Evolutionary conservation across 257 asterid genomes (phyloP).

Genomic region (Perilla frutescens): DNA sequence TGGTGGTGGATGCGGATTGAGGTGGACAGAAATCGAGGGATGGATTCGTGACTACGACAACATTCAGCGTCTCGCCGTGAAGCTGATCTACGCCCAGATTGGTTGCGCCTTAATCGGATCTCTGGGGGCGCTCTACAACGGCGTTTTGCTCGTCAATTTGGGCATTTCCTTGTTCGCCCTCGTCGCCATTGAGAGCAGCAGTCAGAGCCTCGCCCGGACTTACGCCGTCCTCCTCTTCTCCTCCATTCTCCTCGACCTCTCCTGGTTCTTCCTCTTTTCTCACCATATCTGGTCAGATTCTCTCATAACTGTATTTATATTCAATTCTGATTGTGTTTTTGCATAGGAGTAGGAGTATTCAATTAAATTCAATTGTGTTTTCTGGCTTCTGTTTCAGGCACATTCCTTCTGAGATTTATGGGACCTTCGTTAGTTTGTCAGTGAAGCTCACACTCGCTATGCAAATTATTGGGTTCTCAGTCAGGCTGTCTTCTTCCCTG

Average conservation of each 20-base stretch:
- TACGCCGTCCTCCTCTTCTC: slow-evolving; percentile 81
- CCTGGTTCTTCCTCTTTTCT: slow-evolving; percentile 82
- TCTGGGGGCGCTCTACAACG: slow-evolving; percentile 83
- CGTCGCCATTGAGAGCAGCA: slow-evolving; percentile 93
- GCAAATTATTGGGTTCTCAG: slow-evolving; percentile 83
- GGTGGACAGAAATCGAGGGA: slow-evolving; percentile 59
- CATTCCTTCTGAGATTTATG: slow-evolving; percentile 67
- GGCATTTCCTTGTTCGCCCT: slow-evolving; percentile 81
- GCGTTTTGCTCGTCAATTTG: slow-evolving; percentile 70
- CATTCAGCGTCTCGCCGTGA: slow-evolving; percentile 82
- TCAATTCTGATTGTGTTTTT: too few relatives aligned
- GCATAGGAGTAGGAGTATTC: too few relatives aligned
- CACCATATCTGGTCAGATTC: slow-evolving; percentile 61
- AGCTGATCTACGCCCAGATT: slow-evolving; percentile 82
- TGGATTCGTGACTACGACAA: slow-evolving; percentile 90
- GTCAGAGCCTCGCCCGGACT: slow-evolving; percentile 89
- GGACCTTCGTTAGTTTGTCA: slow-evolving; percentile 65
- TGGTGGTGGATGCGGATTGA: slow-evolving; percentile 63
- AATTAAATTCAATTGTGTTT: too few relatives aligned
- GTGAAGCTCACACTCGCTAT: slow-evolving; percentile 86
- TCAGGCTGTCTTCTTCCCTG: slow-evolving; percentile 80
- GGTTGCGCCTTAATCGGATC: slow-evolving; percentile 90
- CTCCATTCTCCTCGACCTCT: slow-evolving; percentile 75
- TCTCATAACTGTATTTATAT: too few relatives aligned
- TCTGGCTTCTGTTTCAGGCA: slow-evolving; percentile 50